phyloP scores from a whole-genome alignment of 768 basidiomycete genomes.

The Boletus bicolor region DNA sequence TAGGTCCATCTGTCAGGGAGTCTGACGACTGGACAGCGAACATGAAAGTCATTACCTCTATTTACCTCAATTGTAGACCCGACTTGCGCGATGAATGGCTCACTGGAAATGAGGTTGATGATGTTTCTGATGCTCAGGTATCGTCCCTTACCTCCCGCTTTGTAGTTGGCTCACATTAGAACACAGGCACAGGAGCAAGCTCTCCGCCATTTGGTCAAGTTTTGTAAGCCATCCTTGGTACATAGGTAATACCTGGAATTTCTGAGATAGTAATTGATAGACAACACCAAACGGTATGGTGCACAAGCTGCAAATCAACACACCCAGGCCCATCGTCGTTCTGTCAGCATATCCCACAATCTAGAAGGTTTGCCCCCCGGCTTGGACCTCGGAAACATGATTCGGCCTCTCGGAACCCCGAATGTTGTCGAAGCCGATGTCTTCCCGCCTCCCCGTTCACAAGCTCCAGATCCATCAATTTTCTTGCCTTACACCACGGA shows the following conservation, averaged over 20 bases:
- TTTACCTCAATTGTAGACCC: conserved; percentile 95
- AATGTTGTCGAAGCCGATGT: conserved; percentile 84
- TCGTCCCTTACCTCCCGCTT: conserved; percentile 13
- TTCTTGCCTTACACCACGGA: conserved; percentile 92
- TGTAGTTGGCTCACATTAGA: conserved; percentile 10
- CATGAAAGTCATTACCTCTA: conserved; percentile 99
- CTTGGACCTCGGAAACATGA: conserved; percentile 69
- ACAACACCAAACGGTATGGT: conserved; percentile 91
- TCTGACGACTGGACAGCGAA: conserved; percentile 59
- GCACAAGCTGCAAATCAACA: conserved; percentile 46
- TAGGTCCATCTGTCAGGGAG: background rate
- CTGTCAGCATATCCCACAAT: conserved; percentile 80
- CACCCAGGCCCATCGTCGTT: conserved; percentile 67
- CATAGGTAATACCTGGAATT: background rate
- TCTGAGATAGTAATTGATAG: conserved; percentile 36
- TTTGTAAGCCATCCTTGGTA: conserved; percentile 60
- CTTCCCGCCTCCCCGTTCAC: conserved; percentile 90
- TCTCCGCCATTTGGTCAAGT: conserved; percentile 88
- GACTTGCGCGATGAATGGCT: conserved; percentile 98
- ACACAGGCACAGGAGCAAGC: conserved; percentile 90
- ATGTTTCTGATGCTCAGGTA: conserved; percentile 88
- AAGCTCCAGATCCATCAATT: conserved; percentile 76
- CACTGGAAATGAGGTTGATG: conserved; percentile 88
- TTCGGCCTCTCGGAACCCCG: conserved; percentile 72
- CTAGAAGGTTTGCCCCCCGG: conserved; percentile 75